Evolutionary conservation across 2,329 filamentous ascomycete genomes (phyloP), one percentile per base, ranked within the genome.

Genomic region (Teratosphaeria destructans): DNA sequence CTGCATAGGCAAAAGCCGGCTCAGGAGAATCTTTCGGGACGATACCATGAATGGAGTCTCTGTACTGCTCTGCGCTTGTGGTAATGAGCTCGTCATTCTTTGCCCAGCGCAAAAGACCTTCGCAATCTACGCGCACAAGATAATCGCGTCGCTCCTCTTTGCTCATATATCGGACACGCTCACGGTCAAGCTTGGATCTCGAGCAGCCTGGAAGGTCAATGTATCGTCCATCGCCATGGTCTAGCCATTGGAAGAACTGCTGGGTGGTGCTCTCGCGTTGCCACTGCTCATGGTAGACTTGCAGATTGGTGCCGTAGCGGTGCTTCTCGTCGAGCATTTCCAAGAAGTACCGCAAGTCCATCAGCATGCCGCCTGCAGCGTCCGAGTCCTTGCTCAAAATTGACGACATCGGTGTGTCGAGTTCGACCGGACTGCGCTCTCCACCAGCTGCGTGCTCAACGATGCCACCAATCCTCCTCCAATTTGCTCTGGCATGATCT

Each of bases 191-290:
- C 32, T 84, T 80, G 61, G 89, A 86, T 27, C 91, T 81, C 0
- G 89, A 84, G 63, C 90, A 92, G 0, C 82, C 80, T 1, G 84
- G 80, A 11, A 93, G 76, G 62, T 92, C 86, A 39, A 93, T 70
- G 54, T 82, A 72, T 63, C 77, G 83, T 0, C 92, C 92, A 52
- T 86, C 85, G 6, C 91, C 92, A 57, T 88, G 79, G 70, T 96
- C 91, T 0, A 96, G 79, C 91, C 91, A 96, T 74, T 90, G 90
- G 71, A 95, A 95, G 79, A 92, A 96, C 69, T 92, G 95, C 70
- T 95, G 86, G 3, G 84, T 82, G 0, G 89, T 92, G 26, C 87
- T 78, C 0, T 83, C 78, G 60, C 82, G 82, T 71, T 90, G 90
- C 92, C 91, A 96, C 63, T 87, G 83, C 61, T 85, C 83, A 68